A percentile compares a stretch with the other conserved stretches of the same genome.
These are phyloP conservation scores for Calonectria naviculata DNA, from an alignment of 2,329 filamentous ascomycete species.

Conservation along the genomic window DNA sequence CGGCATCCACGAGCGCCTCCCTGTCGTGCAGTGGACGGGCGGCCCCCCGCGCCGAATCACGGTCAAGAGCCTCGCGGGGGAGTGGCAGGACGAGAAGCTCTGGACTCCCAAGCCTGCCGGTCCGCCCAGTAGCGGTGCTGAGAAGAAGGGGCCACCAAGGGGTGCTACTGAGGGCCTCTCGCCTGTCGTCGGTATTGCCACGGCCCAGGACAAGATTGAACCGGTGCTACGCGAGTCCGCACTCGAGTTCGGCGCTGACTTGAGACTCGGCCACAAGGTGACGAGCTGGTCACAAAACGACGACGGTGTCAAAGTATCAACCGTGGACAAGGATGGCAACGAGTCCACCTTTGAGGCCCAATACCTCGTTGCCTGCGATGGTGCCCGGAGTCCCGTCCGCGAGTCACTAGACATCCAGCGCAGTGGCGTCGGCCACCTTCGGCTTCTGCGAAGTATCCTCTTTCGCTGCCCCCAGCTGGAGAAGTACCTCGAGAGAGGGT, in stretches of 20 bases:
- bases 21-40: conserved; percentile 25
- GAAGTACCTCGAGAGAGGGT: conserved; percentile 44
- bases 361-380: conserved; percentile 54
- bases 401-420: conserved; percentile 40
- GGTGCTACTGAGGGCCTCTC: conserved; percentile 4
- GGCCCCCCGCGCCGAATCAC: conserved; percentile 33
- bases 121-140: neutral
- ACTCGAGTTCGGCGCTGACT: conserved; percentile 45
- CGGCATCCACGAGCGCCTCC: conserved; percentile 33
- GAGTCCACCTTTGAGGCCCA: conserved; percentile 40
- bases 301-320: conserved; percentile 13
- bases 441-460: conserved; percentile 47
- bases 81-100: conserved; percentile 33
- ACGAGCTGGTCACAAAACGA: conserved; percentile 39
- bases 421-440: conserved; percentile 44
- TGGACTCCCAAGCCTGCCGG: conserved; percentile 32
- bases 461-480: conserved; percentile 44
- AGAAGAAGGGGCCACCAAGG: neutral
- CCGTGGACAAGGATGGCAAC: neutral
- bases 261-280: conserved; percentile 47
- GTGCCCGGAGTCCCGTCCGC: conserved; percentile 42
- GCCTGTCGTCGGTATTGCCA: conserved; percentile 39
- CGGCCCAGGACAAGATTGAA: conserved; percentile 54
- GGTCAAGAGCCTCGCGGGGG: conserved; percentile 34
- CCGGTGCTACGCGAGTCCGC: conserved; percentile 48